A percentile compares a stretch with the other conserved stretches of the same genome.
Conservation (phyloP, 1,284 basidiomycete genomes). For the Leccinum solheimii region DNA sequence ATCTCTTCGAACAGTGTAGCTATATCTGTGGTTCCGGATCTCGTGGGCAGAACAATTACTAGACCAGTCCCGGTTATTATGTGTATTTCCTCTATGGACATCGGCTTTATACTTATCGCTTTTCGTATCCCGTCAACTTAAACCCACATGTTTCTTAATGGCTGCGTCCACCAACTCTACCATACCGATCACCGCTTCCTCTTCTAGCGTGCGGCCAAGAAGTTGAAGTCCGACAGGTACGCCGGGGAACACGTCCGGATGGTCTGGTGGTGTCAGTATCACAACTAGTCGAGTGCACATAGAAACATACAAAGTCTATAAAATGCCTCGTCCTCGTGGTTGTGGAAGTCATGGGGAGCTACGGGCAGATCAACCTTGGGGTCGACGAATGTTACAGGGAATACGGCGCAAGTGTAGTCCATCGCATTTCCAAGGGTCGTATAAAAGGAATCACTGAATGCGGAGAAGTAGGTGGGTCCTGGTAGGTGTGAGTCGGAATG, state of each 20-base stretch:
- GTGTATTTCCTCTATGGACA: background rate
- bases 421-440: conserved; percentile 69
- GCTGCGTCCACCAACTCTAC: conserved; percentile 57
- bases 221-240: conserved; percentile 74
- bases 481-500: background rate
- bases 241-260: conserved; percentile 56
- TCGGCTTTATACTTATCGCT: too few relatives aligned
- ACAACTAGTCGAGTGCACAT: conserved; percentile 1
- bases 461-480: conserved; percentile 27
- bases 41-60: background rate
- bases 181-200: conserved; percentile 72
- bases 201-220: conserved; percentile 67
- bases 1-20: conserved; percentile 1
- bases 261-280: conserved; percentile 42
- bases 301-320: conserved; percentile 58
- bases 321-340: conserved; percentile 49
- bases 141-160: conserved; percentile 17
- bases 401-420: conserved; percentile 64
- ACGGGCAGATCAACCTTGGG: conserved; percentile 46
- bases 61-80: background rate
- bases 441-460: conserved; percentile 43
- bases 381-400: conserved; percentile 69
- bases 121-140: background rate
- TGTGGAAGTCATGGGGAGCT: conserved; percentile 48
- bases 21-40: background rate